Evolutionary conservation across 352 stramenopile species (phyloP).

Genomic region (Globisporangium emineosum): DNA sequence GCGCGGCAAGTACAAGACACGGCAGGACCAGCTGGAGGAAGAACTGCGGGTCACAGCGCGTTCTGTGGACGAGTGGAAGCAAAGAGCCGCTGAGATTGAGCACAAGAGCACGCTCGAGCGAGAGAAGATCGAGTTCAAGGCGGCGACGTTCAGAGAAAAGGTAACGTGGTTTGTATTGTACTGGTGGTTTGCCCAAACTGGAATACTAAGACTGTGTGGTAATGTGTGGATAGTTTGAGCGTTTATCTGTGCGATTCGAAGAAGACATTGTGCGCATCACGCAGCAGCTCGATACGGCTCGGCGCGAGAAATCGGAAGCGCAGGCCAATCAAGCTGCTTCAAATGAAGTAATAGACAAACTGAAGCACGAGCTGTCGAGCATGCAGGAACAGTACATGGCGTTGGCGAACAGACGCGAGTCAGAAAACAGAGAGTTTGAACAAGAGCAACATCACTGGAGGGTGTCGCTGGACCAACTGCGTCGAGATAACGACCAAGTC

Average conservation of each 20-base stretch:
- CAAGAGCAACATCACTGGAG: conserved; percentile 21
- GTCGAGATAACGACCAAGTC: not conserved
- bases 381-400: not conserved
- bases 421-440: conserved; percentile 11
- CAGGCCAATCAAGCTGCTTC: not conserved
- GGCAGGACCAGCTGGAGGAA: conserved; percentile 32
- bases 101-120: conserved; percentile 19
- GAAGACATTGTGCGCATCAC: conserved; percentile 19
- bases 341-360: not conserved
- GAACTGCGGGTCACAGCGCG: conserved; percentile 31
- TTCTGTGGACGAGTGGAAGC: conserved; percentile 30
- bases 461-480: conserved; percentile 5
- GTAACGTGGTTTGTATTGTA: conserved; percentile 1
- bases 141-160: conserved; percentile 19
- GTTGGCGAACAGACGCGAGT: conserved; percentile 4
- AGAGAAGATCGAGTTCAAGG: conserved; percentile 27
- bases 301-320: conserved; percentile 8
- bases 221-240: conserved; percentile 13
- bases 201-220: not conserved
- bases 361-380: not conserved
- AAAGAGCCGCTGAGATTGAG: conserved; percentile 20
- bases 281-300: conserved; percentile 12
- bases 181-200: not conserved
- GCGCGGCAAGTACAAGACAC: conserved; percentile 42
- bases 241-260: conserved; percentile 13